A percentile compares a stretch with the other conserved stretches of the same genome.
Evolutionary conservation across 805 yeast genomes (phyloP).

Genomic region (Kregervanrija fluxuum): DNA sequence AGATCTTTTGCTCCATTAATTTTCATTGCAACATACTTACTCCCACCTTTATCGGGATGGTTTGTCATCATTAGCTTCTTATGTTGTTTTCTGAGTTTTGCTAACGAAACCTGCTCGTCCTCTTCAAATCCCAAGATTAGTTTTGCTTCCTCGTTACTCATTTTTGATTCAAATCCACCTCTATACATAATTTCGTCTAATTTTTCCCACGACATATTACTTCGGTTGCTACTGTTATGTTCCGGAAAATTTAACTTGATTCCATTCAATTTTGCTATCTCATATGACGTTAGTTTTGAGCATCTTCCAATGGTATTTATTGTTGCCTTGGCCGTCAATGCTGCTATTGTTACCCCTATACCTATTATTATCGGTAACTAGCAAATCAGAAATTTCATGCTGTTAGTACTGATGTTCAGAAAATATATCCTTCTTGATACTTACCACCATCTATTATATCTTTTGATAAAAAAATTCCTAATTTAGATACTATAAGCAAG

Average conservation of each 20-base stretch:
- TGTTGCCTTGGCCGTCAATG: conserved; percentile 38
- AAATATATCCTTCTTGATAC: too few species aligned
- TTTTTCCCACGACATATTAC: too few species aligned
- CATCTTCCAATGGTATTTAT: conserved; percentile 27
- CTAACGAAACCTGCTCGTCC: conserved; percentile 39
- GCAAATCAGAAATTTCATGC: neutral
- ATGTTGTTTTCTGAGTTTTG: conserved; percentile 61
- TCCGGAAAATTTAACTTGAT: conserved; percentile 12
- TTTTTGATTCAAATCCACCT: conserved; percentile 59
- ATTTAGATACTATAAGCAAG: too few species aligned
- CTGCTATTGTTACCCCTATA: conserved; percentile 45
- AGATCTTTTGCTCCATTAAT: conserved; percentile 82
- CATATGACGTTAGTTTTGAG: conserved; percentile 26
- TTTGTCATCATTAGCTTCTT: conserved; percentile 71
- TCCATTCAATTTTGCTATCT: conserved; percentile 35
- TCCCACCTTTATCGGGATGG: conserved; percentile 89
- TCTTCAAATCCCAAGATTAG: conserved; percentile 55
- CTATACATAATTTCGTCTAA: conserved; percentile 23
- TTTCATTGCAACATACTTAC: conserved; percentile 73
- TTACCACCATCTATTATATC: too few species aligned
- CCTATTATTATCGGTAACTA: conserved; percentile 48
- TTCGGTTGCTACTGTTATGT: too few species aligned
- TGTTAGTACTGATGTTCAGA: conserved; percentile 8
- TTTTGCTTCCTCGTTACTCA: conserved; percentile 69
- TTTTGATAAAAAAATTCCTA: too few species aligned